These are phyloP conservation scores for Metschnikowia sp. DNA, from an alignment of 805 yeast genomes.

Conservation along the genomic window DNA sequence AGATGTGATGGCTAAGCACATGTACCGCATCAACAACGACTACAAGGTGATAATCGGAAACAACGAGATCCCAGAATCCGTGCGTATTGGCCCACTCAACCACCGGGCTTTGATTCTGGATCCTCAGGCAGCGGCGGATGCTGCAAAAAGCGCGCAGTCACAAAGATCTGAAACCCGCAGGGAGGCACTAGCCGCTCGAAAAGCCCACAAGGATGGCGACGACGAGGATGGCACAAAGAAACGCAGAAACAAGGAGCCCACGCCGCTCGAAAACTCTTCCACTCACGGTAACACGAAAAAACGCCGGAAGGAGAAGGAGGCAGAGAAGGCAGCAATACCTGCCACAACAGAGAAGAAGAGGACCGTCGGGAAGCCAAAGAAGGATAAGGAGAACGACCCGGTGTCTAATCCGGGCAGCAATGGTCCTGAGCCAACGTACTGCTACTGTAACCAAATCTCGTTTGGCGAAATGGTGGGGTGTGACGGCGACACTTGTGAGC, in stretches of 20 bases:
- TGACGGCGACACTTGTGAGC: slow-evolving; percentile 87
- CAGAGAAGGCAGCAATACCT: slow-evolving; percentile 8
- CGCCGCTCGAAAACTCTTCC: slow-evolving; percentile 20
- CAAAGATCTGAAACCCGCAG: slow-evolving; percentile 82
- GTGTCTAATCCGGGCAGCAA: slow-evolving; percentile 6
- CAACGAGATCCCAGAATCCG: slow-evolving; percentile 75
- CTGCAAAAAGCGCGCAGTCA: slow-evolving; percentile 59
- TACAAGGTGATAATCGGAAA: slow-evolving; percentile 67
- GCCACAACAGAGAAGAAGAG: slow-evolving; percentile 18
- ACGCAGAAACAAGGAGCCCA: slow-evolving; percentile 18
- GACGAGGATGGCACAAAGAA: slow-evolving; percentile 22
- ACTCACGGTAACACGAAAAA: slow-evolving; percentile 5
- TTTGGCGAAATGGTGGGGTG: slow-evolving; percentile 99
- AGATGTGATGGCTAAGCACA: slow-evolving; percentile 66
- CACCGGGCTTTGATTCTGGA: slow-evolving; percentile 88
- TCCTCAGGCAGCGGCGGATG: slow-evolving; percentile 45
- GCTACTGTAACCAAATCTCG: slow-evolving; percentile 95
- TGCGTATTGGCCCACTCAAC: slow-evolving; percentile 73
- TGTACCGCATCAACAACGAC: slow-evolving; percentile 74
- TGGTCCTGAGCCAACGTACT: slow-evolving; percentile 72
- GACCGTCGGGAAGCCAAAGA: slow-evolving; percentile 21
- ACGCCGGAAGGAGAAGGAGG: slow-evolving; percentile 14
- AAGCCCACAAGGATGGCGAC: slow-evolving; percentile 48
- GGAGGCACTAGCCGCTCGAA: slow-evolving; percentile 88
- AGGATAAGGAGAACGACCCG: slow-evolving; percentile 15